phyloP scores from a whole-genome alignment of 1,284 basidiomycete genomes.

The Cutaneotrichosporon curvatum region DNA sequence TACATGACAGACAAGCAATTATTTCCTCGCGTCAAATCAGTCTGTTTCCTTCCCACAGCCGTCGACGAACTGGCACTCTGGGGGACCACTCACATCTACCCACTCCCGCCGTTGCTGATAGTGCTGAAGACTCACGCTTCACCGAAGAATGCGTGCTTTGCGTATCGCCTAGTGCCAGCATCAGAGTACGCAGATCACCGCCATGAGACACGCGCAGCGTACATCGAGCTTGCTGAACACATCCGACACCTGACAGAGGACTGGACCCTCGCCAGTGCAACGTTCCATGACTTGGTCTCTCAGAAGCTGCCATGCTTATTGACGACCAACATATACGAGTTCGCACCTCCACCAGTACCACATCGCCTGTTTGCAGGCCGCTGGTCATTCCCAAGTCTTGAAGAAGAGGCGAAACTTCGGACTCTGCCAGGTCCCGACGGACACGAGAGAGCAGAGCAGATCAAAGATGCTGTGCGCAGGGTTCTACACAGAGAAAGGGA shows the following conservation, averaged over 20 bases:
- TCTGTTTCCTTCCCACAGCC: slow-evolving; percentile 19
- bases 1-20: background rate
- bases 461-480: no score
- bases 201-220: slow-evolving; percentile 15
- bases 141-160: slow-evolving; percentile 19
- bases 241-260: slow-evolving; percentile 14
- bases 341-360: slow-evolving; percentile 19
- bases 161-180: slow-evolving; percentile 21
- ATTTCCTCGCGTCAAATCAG: slow-evolving; percentile 17
- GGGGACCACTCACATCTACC: slow-evolving; percentile 17
- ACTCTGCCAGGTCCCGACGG: no score
- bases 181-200: slow-evolving; percentile 25
- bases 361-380: slow-evolving; percentile 1
- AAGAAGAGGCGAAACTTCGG: background rate
- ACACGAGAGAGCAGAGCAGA: no score
- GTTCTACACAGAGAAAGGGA: no score
- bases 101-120: slow-evolving; percentile 20
- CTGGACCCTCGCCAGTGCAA: slow-evolving; percentile 10
- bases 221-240: slow-evolving; percentile 22
- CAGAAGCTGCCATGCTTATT: slow-evolving; percentile 26
- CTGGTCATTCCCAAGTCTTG: slow-evolving; percentile 9
- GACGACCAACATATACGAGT: slow-evolving; percentile 27
- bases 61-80: slow-evolving; percentile 25
- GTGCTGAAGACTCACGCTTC: slow-evolving; percentile 14
- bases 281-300: slow-evolving; percentile 26